Evolutionary conservation across 495 filamentous ascomycete species (phyloP).

Genomic region (Aspergillus ellipticus): DNA sequence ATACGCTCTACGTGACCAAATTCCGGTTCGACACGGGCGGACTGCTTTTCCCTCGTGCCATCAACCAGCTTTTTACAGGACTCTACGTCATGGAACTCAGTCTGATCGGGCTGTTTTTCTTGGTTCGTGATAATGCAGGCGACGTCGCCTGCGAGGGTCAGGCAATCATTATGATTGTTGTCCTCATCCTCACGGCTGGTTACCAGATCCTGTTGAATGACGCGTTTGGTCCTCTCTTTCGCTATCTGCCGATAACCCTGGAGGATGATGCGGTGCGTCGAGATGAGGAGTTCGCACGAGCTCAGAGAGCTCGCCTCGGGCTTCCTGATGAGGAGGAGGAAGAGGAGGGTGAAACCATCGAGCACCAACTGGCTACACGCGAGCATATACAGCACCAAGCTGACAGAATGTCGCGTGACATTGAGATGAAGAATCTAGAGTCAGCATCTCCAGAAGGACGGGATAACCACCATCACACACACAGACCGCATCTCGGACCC

Average conservation of each 20-base stretch:
- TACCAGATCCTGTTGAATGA: conserved; percentile 80
- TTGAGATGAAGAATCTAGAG: conserved; percentile 59
- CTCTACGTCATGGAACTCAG: conserved; percentile 94
- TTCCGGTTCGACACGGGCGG: conserved; percentile 91
- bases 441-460: conserved; percentile 20
- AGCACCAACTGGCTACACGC: conserved; percentile 44
- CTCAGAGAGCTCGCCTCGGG: conserved; percentile 59
- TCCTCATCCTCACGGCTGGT: conserved; percentile 63
- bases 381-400: conserved; percentile 33
- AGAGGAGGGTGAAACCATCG: conserved; percentile 28
- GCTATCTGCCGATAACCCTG: conserved; percentile 89
- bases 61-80: conserved; percentile 95
- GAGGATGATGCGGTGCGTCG: conserved; percentile 90
- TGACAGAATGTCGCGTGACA: conserved; percentile 44
- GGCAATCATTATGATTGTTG: conserved; percentile 84
- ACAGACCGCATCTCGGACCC: conserved; percentile 15
- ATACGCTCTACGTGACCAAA: conserved; percentile 92
- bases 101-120: conserved; percentile 86
- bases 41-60: conserved; percentile 83
- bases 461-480: conserved; percentile 13
- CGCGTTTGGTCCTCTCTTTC: conserved; percentile 82
- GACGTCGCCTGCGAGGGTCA: conserved; percentile 68
- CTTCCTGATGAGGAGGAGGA: conserved; percentile 38
- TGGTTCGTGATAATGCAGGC: conserved; percentile 61
- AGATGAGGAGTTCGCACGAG: conserved; percentile 81